These are phyloP conservation scores for Ophiostoma tasmaniense DNA, from an alignment of 2,329 filamentous ascomycete species.

Conservation along the genomic window DNA sequence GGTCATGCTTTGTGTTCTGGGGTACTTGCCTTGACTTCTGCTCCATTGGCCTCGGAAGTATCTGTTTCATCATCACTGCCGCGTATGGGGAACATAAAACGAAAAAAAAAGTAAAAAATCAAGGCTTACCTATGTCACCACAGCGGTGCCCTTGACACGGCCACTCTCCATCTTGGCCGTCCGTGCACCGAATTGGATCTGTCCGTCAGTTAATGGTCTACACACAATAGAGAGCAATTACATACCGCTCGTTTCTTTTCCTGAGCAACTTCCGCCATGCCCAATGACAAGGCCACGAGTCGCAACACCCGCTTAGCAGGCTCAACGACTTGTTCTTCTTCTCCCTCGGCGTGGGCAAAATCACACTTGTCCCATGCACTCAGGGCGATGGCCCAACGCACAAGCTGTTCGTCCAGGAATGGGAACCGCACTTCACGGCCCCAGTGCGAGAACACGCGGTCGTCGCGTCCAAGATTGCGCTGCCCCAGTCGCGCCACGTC, in stretches of 20 bases:
- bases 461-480: conserved; percentile 90
- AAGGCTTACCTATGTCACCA: conserved; percentile 31
- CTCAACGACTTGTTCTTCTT: conserved; percentile 42
- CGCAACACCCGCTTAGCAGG: conserved; percentile 75
- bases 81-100: background rate
- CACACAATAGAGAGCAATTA: conserved; percentile 33
- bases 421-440: conserved; percentile 83
- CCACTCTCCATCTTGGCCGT: conserved; percentile 75
- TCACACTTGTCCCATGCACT: conserved; percentile 84
- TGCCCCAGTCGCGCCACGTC: conserved; percentile 81
- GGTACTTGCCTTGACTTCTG: background rate
- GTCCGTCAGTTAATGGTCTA: conserved; percentile 3
- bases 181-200: conserved; percentile 76
- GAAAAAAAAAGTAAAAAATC: background rate
- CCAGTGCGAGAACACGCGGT: conserved; percentile 85
- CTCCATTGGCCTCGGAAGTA: conserved; percentile 56
- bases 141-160: conserved; percentile 59
- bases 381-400: conserved; percentile 66
- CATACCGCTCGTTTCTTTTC: conserved; percentile 85
- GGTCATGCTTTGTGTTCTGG: background rate
- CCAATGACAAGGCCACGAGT: conserved; percentile 64
- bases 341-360: conserved; percentile 49
- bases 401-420: conserved; percentile 77
- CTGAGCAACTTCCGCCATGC: conserved; percentile 60
- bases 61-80: conserved; percentile 64